Base-by-base conservation (phyloP, 331 rosid genomes). In the Malus hybrid region DNA sequence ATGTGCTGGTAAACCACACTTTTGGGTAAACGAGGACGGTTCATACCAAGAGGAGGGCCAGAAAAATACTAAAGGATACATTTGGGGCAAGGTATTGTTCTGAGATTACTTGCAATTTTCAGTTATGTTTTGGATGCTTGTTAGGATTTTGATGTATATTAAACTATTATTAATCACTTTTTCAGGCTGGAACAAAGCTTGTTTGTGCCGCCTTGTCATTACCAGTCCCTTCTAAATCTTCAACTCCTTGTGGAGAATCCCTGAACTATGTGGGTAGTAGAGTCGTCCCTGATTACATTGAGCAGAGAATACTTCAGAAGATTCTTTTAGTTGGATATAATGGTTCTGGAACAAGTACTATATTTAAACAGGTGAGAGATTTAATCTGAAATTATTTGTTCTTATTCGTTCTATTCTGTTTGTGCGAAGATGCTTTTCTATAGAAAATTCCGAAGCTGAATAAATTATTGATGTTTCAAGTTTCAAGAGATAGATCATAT, bases 21-120 rank as follows among this genome's bases (percentile, higher is more conserved):
- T 95, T 83, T 95, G 99, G 99, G 92, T 95, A 80, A 95, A 95
- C 75, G 99, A 95, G 50, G 99, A 95, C 76, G 99, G 99, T 33
- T 95, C 99, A 55, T 95, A 92, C 87, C 99, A 92, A 86, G 99
- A 95, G 81, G 99, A 95, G 89, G 99, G 99, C 69, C 99, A 95
- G 81, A 95, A 86, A 78, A 95, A 95, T 83, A 95, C 97, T 32
- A 90, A 88, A 90, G 99, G 99, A 52, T 89, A 81, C 78, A 87
- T 95, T 71, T 95, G 99, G 99, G 99, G 99, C 48, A 95, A 95
- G 97, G 99, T 92, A 87, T 64, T 22, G 44, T 67, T 72, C 24
- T 73, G 54, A 55, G 34, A 32, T 46, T 71, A 71, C 32, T 36
- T 50, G 73, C 10, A 50, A 67, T 71, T 18, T 56, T 67, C 42